These are phyloP conservation scores for Boeremia lycopersici DNA, from an alignment of 2,329 filamentous ascomycete species.

Conservation along the genomic window DNA sequence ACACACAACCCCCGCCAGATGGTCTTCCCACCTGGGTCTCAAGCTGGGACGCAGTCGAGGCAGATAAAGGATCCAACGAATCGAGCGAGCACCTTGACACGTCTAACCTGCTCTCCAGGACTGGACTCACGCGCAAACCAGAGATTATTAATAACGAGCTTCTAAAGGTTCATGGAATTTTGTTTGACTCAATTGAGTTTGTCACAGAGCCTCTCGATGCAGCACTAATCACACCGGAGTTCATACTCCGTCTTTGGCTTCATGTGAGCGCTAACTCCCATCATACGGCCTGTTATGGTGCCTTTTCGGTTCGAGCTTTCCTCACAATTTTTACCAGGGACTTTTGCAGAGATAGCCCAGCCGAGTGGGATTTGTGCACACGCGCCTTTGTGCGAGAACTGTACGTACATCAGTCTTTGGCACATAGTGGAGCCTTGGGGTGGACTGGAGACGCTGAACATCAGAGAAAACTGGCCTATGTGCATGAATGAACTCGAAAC, in stretches of 20 bases:
- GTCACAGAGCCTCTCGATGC: neutral
- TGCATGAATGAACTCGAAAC: neutral
- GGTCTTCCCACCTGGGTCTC: neutral
- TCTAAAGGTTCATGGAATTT: neutral
- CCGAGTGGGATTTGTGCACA: too few relatives aligned
- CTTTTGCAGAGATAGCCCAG: too few relatives aligned
- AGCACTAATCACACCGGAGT: neutral
- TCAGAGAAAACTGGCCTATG: neutral
- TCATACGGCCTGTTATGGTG: too few relatives aligned
- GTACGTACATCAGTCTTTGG: neutral
- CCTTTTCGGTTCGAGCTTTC: too few relatives aligned
- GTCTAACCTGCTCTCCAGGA: too few relatives aligned
- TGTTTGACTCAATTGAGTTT: neutral
- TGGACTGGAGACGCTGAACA: neutral
- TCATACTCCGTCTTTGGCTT: neutral
- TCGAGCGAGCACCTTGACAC: neutral
- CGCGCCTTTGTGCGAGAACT: too few relatives aligned
- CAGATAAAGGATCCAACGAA: neutral
- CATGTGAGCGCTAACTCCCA: too few relatives aligned
- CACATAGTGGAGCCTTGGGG: neutral
- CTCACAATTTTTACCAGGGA: too few relatives aligned
- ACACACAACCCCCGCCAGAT: neutral
- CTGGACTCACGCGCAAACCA: too few relatives aligned
- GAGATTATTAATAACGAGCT: neutral
- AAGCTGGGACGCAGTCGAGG: neutral